Base-by-base conservation (phyloP, 75 land plant genomes). In the Pinus tabuliformis region DNA sequence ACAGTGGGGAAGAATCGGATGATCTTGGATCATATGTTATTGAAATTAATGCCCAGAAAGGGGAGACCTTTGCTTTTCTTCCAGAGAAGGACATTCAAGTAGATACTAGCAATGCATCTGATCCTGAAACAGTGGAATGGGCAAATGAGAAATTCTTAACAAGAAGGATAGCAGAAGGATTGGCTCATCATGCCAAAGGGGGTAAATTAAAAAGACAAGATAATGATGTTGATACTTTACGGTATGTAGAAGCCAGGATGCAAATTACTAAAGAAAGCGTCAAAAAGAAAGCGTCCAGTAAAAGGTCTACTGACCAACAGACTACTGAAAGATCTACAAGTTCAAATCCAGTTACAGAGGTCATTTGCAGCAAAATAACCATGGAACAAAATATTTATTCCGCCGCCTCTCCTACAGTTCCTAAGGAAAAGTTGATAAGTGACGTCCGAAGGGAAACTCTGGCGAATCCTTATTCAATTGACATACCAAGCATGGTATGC, bases 1-100 rank as follows among this genome's bases (percentile, higher is more conserved):
- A 64, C 68, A 64, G 68, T 24, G 68, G 68, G 33, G 68, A 64
- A 64, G 68, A 64, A 64, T 64, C 68, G 7, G 68, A 64, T 64
- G 68, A 64, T 30, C 68, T 64, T 64, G 68, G 68, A 33, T 64
- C 68, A 64, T 64, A 64, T 33, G 68, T 64, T 33, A 64, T 64
- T 16, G 68, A 64, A 18, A 64, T 64, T 64, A 37, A 64, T 37
- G 36, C 68, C 68, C 30, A 64, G 68, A 64, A 37, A 64, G 68
- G 68, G 42, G 68, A 64, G 68, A 33, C 68, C 36, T 5, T 64
- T 30, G 68, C 68, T 64, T 64, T 33, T 64, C 68, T 64, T 64
- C 68, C 68, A 30, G 68, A 64, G 36, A 64, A 37, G 68, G 68
- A 64, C 9, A 64, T 64, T 33, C 18, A 17, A 64, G 36, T 64